Base-by-base conservation (phyloP, 75 land plant genomes). In the Picea sitchensis region DNA sequence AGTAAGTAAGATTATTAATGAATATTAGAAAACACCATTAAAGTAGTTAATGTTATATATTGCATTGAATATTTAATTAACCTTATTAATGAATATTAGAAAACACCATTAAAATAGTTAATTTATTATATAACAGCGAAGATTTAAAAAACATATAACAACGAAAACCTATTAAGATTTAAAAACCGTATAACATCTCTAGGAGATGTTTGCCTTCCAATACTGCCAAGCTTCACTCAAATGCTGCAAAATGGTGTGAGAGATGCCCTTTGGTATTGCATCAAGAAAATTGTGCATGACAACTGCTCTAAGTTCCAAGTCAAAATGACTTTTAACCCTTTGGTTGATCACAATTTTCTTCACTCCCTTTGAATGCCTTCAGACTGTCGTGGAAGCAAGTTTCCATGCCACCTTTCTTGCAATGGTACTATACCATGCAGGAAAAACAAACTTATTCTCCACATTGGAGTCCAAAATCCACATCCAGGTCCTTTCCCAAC, bases 391-490 rank as follows among this genome's bases (percentile, higher is more conserved):
- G n/a, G 98, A 65, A 97, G 94, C 59, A 97, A 76, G 82, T 97
- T 97, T 4, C 99, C 99, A 73, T 94, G 89, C 98, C 99, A 97
- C 75, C 99, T 85, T 82, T 97, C 99, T 65, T 94, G 80, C 61
- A 97, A 79, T 74, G 99, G 99, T 14, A 97, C 98, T 67, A 97
- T 96, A 61, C 99, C 98, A 76, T 98, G 93, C 68, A 97, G 95
- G 86, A 97, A 97, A 76, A 97, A 97, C 79, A 97, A 65, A 98
- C 99, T 94, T 1, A 97, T 98, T 61, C 99, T 91, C 99, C 99
- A 97, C 99, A 97, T 97, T 5, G 98, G 98, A 6, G 99, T 98
- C 99, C 99, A 97, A 73, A 97, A 93, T 15, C 99, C 99, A 93
- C 99, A 97, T 61, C 98, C 99, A 81, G 98, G 99, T 2, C 99